A percentile compares a stretch with the other conserved stretches of the same genome.
Evolutionary conservation across 257 asterid genomes (phyloP).

Genomic region (Solanum dulcamara): DNA sequence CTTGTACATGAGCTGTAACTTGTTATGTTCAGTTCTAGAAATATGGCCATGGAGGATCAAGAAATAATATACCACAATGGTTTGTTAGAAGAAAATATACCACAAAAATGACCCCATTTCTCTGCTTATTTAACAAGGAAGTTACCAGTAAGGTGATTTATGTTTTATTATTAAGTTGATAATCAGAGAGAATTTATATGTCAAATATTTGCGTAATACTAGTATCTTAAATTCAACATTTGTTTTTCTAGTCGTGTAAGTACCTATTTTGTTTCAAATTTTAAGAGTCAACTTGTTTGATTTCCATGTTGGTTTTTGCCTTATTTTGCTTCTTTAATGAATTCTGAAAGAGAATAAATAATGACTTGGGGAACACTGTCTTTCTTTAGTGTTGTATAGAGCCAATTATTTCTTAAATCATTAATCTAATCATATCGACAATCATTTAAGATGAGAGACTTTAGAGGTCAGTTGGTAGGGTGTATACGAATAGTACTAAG

Average conservation of each 20-base stretch:
- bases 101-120: not conserved
- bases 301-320: not conserved
- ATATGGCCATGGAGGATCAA: not conserved
- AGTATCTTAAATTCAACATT: not conserved
- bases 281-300: not conserved
- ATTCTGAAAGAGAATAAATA: not conserved
- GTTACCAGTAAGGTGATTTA: not conserved
- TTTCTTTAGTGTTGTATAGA: not conserved
- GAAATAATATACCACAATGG: too few species aligned
- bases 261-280: not conserved
- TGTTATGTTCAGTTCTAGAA: not conserved
- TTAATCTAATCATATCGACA: not conserved
- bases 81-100: too few species aligned
- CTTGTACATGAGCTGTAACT: not conserved
- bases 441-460: not conserved
- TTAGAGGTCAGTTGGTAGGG: not conserved
- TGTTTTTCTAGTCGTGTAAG: not conserved
- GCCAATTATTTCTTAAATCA: not conserved
- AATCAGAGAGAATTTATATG: not conserved
- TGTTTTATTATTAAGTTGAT: not conserved
- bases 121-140: not conserved
- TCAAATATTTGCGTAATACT: not conserved
- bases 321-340: not conserved
- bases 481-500: not conserved
- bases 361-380: not conserved